Evolutionary conservation across 2,329 filamentous ascomycete species (phyloP), one percentile per base, ranked within the genome.

Genomic region (Fusarium nygamai): DNA sequence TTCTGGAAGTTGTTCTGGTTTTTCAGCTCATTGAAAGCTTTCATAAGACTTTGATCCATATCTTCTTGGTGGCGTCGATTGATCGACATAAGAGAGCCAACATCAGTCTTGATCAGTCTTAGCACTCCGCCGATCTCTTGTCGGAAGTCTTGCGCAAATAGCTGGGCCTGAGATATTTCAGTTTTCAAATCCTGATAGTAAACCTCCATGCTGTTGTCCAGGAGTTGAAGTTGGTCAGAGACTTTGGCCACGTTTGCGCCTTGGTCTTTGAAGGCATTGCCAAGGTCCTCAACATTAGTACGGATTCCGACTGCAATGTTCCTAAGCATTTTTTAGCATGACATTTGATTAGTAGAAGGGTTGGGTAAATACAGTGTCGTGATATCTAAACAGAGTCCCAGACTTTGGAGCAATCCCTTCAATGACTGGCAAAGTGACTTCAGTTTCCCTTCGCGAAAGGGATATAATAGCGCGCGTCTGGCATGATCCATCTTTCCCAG

Each of bases 21-120:
- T 3, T 48, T 48, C 3, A 48, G 27, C 14, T 48, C 27, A 8
- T 48, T 6, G 0, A 48, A 48, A 48, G 46, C 46, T 8, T 48
- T 11, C 6, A 48, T 17, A 2, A 48, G 0, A 31, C 27, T 0
- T 3, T 12, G 13, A 4, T 4, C 31, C 0, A 31, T 31, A 8
- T 22, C 27, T 12, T 48, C 46, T 48, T 31, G 46, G 9, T 48
- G 46, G 1, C 9, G 46, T 31, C 0, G 27, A 31, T 48, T 16
- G 46, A 2, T 48, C 3, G 27, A 48, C 20, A 48, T 31, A 8
- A 48, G 46, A 8, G 20, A 48, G 6, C 46, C 46, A 3, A 48
- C 0, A 9, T 48, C 46, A 6, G 46, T 48, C 2, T 0, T 22
- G 4, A 48, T 48, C 3, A 31, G 27, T 9, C 6, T 31, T 4